Conservation (phyloP, 805 yeast species). For the Candida easanensis region DNA sequence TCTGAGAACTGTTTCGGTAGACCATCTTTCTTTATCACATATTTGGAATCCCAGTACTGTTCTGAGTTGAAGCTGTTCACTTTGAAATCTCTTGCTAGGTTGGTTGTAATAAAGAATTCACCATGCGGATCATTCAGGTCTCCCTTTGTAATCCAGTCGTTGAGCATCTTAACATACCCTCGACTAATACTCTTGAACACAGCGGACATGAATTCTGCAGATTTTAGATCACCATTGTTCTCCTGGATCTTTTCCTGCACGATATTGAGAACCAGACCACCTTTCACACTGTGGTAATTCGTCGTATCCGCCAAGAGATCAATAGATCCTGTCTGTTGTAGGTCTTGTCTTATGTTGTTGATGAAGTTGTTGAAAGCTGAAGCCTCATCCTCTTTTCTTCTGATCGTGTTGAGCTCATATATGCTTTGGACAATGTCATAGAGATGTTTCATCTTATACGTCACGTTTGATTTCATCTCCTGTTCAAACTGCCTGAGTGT, state of each 20-base stretch:
- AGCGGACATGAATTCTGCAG: conserved; percentile 47
- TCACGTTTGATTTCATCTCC: conserved; percentile 36
- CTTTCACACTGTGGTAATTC: conserved; percentile 59
- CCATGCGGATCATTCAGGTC: conserved; percentile 71
- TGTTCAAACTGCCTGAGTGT: conserved; percentile 61
- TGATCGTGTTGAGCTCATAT: conserved; percentile 41
- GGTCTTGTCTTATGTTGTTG: conserved; percentile 37
- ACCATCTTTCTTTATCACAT: conserved; percentile 71
- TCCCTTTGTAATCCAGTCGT: conserved; percentile 79
- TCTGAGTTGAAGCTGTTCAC: conserved; percentile 42
- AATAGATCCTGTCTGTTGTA: conserved; percentile 40
- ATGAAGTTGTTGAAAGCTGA: conserved; percentile 42
- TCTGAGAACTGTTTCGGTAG: conserved; percentile 61
- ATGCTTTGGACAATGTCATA: conserved; percentile 55
- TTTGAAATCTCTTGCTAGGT: conserved; percentile 25
- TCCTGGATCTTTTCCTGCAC: conserved; percentile 55
- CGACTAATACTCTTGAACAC: conserved; percentile 58
- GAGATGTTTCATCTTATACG: conserved; percentile 47
- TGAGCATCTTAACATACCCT: conserved; percentile 65
- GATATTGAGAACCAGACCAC: conserved; percentile 68
- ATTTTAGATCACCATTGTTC: conserved; percentile 62
- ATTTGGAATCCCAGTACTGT: conserved; percentile 73
- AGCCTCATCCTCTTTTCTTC: conserved; percentile 32
- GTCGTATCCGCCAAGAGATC: conserved; percentile 52
- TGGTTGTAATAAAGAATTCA: conserved; percentile 70